phyloP scores from a whole-genome alignment of 306 rosid species.

The Fragaria iinumae region DNA sequence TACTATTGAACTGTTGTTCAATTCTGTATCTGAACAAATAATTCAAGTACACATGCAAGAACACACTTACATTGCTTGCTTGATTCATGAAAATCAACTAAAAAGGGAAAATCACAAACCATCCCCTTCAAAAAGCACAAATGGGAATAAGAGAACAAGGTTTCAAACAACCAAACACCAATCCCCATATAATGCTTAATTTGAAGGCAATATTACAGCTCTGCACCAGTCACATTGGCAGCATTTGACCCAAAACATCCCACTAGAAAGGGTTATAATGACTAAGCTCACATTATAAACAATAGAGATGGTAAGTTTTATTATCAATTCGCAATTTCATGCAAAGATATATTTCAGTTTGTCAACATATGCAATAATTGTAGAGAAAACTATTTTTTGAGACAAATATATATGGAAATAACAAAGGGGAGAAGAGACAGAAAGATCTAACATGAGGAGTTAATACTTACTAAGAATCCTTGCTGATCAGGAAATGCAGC shows the following conservation, averaged over 20 bases:
- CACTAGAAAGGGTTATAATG: neutral
- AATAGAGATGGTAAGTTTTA: neutral
- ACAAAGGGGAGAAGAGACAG: neutral
- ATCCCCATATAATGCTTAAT: neutral
- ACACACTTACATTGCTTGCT: neutral
- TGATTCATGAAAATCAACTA: neutral
- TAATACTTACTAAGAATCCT: constrained; percentile 74
- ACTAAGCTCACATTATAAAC: neutral
- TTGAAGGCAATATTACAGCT: neutral
- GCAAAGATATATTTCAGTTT: neutral
- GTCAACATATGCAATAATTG: neutral
- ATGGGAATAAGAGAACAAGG: neutral
- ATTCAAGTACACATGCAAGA: neutral
- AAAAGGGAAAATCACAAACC: neutral
- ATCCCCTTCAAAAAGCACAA: neutral
- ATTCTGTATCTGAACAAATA: neutral
- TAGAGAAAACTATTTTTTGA: neutral
- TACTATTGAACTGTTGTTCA: neutral
- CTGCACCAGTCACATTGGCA: neutral
- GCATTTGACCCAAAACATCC: neutral
- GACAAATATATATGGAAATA: neutral
- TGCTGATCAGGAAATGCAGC: constrained; percentile 98
- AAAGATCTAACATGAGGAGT: neutral
- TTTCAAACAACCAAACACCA: neutral
- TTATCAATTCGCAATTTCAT: neutral